These are phyloP conservation scores for Tetragonia tetragonoides DNA, from an alignment of 148 eudicot genomes.

Conservation along the genomic window DNA sequence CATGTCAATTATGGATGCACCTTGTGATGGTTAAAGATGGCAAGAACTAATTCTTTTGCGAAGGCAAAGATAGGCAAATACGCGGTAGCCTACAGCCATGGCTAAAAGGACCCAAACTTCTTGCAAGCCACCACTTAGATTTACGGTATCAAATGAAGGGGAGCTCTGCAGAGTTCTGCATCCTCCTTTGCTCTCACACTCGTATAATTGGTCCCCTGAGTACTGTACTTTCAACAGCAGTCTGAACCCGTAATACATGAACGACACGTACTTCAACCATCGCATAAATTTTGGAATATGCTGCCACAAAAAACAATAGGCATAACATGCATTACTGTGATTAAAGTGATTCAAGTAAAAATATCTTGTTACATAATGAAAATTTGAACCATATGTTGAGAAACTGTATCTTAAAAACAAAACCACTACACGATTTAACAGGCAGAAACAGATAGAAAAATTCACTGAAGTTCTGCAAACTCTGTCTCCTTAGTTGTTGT, in stretches of 20 bases:
- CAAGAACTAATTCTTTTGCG: conserved; percentile 53
- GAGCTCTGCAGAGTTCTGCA: conserved; percentile 81
- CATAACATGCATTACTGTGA: background rate
- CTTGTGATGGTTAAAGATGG: conserved; percentile 40
- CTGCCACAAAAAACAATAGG: conserved; percentile 38
- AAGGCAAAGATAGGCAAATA: conserved; percentile 72
- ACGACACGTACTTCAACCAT: conserved; percentile 89
- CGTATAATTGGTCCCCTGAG: conserved; percentile 71
- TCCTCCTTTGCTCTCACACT: conserved; percentile 73
- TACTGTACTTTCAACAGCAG: conserved; percentile 74
- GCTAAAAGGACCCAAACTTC: conserved; percentile 92
- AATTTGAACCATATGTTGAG: background rate
- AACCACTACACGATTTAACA: background rate
- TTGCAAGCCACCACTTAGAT: conserved; percentile 65
- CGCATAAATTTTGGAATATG: conserved; percentile 87
- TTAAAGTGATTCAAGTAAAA: background rate
- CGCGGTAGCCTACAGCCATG: conserved; percentile 76
- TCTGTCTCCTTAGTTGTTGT: background rate
- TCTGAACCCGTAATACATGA: conserved; percentile 80
- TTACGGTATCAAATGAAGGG: conserved; percentile 84
- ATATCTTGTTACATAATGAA: no score
- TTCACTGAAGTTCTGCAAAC: background rate
- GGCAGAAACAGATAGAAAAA: background rate
- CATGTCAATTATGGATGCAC: background rate
- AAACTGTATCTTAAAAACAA: background rate